These are phyloP conservation scores for Dactylorhiza incarnata DNA, from an alignment of 106 monocot species.

Conservation along the genomic window DNA sequence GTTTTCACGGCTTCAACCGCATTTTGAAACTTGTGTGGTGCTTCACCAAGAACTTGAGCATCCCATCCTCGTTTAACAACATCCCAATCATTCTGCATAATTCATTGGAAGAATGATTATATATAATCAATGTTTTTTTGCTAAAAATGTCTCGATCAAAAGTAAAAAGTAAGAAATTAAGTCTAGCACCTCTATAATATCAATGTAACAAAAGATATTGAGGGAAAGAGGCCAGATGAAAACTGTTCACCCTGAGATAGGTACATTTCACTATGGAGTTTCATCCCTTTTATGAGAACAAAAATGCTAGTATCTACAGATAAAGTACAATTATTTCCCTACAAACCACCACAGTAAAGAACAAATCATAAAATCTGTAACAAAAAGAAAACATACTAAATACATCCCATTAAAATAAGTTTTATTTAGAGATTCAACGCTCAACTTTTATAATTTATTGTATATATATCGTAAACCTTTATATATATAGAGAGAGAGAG, in stretches of 20 bases:
- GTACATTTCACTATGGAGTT: neutral
- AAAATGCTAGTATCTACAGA: neutral
- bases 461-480: too few species aligned
- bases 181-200: too few species aligned
- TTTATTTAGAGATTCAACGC: too few species aligned
- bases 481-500: too few species aligned
- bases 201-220: too few species aligned
- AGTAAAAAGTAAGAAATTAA: too few species aligned
- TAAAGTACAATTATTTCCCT: neutral
- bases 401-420: too few species aligned
- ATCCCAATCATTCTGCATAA: constrained; percentile 82
- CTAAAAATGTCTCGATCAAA: neutral
- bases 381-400: neutral
- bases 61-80: constrained; percentile 99
- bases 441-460: too few species aligned
- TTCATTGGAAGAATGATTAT: constrained; percentile 1
- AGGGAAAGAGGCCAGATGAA: too few species aligned
- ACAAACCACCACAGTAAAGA: neutral
- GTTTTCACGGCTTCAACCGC: constrained; percentile 91
- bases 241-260: neutral
- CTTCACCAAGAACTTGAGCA: constrained; percentile 98
- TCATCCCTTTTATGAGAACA: neutral
- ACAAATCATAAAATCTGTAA: neutral
- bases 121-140: neutral
- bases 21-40: constrained; percentile 74